Percentiles rank a stretch among this genome's conserved stretches.
Evolutionary conservation across 192 early-diverging fungal species (phyloP).

Genomic region (Backusella sp.): DNA sequence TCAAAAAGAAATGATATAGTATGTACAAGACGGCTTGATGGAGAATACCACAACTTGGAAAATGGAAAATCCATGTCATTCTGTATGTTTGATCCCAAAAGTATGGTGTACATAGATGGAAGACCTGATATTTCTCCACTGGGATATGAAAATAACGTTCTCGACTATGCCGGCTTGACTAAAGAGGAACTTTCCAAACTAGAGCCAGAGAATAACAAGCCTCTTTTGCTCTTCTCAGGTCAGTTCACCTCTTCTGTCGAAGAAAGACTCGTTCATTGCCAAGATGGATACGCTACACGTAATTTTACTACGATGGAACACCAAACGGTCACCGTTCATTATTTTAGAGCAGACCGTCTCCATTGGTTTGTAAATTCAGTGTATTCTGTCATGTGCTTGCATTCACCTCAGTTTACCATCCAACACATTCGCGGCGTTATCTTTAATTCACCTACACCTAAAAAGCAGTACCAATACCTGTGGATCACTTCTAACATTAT

Average conservation of each 20-base stretch:
- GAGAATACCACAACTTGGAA: neutral
- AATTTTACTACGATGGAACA: neutral
- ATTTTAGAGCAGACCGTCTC: neutral
- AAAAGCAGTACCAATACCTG: neutral
- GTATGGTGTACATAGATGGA: neutral
- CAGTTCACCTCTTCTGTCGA: neutral
- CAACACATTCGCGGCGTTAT: neutral
- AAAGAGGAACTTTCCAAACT: neutral
- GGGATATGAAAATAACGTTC: neutral
- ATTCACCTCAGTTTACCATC: neutral
- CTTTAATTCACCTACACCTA: neutral
- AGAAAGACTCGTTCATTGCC: neutral
- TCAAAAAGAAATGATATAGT: neutral
- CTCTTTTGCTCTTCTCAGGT: neutral
- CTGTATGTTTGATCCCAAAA: neutral
- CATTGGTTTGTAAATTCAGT: constrained; percentile 3
- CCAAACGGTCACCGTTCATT: neutral
- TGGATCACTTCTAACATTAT: constrained; percentile 11
- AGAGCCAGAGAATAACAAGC: neutral
- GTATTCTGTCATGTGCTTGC: neutral
- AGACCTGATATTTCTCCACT: constrained; percentile 1
- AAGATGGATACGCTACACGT: neutral
- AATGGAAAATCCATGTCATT: neutral
- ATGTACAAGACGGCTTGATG: neutral
- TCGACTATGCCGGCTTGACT: neutral